These are phyloP conservation scores for Monosporascus sp. DNA, from an alignment of 2,329 filamentous ascomycete genomes.

Conservation along the genomic window DNA sequence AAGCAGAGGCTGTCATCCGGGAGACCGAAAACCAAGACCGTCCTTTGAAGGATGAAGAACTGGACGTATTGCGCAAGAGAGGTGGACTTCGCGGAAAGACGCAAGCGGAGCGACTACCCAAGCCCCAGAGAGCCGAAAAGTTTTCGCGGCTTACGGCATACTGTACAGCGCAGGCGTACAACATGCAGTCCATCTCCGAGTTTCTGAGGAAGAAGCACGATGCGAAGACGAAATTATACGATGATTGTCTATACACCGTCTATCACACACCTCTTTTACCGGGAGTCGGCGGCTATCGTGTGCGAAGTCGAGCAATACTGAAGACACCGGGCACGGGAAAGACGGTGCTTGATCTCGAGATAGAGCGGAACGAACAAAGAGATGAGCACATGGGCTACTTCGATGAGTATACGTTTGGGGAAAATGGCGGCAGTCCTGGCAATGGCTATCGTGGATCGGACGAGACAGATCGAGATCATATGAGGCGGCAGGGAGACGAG, in stretches of 20 bases:
- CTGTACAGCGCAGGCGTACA: constrained; percentile 91
- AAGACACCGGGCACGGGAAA: constrained; percentile 88
- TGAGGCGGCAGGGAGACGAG: constrained; percentile 25
- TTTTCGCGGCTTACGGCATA: constrained; percentile 89
- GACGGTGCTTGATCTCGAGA: constrained; percentile 88
- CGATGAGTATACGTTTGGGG: constrained; percentile 62
- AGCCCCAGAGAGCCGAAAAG: constrained; percentile 80
- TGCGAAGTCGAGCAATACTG: constrained; percentile 84
- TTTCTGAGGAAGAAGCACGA: constrained; percentile 85
- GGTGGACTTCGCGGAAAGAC: constrained; percentile 71
- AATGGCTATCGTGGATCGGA: constrained; percentile 14
- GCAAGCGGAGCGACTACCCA: constrained; percentile 89
- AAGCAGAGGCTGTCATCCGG: constrained; percentile 42
- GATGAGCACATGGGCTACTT: constrained; percentile 92
- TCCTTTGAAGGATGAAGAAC: constrained; percentile 63
- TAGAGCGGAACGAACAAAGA: constrained; percentile 84
- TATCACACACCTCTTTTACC: constrained; percentile 88
- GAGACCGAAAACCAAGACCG: constrained; percentile 52
- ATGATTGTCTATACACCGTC: constrained; percentile 93
- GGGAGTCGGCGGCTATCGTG: constrained; percentile 78
- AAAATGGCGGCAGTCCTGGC: constrained; percentile 26
- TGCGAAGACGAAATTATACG: constrained; percentile 92
- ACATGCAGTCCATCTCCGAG: constrained; percentile 78
- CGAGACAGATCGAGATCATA: constrained; percentile 16
- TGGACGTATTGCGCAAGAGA: constrained; percentile 57